These are phyloP conservation scores for Fomes fomentarius DNA, from an alignment of 1,284 basidiomycete genomes.

Conservation along the genomic window DNA sequence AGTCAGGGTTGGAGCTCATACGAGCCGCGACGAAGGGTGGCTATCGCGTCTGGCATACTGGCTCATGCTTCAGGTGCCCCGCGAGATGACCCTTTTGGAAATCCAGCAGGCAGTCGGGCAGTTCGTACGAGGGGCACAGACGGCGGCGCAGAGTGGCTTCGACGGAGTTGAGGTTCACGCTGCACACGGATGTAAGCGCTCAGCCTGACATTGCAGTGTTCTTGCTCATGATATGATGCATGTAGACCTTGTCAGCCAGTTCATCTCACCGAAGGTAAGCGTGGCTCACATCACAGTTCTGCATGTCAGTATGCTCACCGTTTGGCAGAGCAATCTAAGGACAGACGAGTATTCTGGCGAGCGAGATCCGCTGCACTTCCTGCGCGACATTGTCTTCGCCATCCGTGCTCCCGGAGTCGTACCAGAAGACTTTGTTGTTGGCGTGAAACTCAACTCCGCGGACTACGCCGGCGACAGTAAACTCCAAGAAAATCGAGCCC, in stretches of 20 bases:
- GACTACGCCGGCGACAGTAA: constrained; percentile 66
- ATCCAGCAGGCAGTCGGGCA: constrained; percentile 63
- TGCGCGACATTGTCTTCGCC: constrained; percentile 64
- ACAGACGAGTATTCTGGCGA: constrained; percentile 61
- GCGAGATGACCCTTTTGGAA: constrained; percentile 60
- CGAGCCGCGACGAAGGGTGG: constrained; percentile 16
- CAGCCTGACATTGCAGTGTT: not conserved
- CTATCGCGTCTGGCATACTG: constrained; percentile 48
- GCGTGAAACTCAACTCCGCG: constrained; percentile 87
- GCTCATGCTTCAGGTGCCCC: constrained; percentile 67
- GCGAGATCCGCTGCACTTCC: constrained; percentile 57
- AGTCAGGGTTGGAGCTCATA: constrained; percentile 50
- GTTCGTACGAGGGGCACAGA: constrained; percentile 73
- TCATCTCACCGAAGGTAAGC: constrained; percentile 80
- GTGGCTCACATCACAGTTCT: too few species aligned
- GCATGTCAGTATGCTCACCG: too few species aligned
- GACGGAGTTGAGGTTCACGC: constrained; percentile 91
- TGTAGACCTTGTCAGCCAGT: constrained; percentile 82
- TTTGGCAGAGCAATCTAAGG: constrained; percentile 69
- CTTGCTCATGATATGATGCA: constrained; percentile 4
- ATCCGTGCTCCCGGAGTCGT: constrained; percentile 57
- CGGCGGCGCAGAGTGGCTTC: constrained; percentile 78
- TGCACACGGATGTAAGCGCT: constrained; percentile 81
- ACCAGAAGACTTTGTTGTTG: constrained; percentile 69
- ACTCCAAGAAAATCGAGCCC: constrained; percentile 50